These are phyloP conservation scores for Stachybotrys chlorohalonatus DNA, from an alignment of 2,329 filamentous ascomycete species.

Conservation along the genomic window DNA sequence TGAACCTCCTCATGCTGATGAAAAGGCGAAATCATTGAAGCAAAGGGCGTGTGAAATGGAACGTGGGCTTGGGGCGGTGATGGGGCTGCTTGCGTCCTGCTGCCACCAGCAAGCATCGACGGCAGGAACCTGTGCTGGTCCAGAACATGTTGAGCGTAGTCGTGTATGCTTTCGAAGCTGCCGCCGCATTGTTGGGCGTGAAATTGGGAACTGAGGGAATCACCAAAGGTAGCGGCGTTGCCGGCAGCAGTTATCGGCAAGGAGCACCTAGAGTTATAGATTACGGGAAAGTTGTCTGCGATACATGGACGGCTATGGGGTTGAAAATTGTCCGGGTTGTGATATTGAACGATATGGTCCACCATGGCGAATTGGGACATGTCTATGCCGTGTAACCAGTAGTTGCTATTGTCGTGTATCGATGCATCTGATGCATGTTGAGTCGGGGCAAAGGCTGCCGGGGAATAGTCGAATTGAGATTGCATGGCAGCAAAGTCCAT, in stretches of 20 bases:
- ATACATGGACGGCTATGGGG: constrained; percentile 13
- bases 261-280: constrained; percentile 15
- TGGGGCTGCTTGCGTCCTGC: neutral
- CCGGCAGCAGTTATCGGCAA: constrained; percentile 12
- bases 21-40: neutral
- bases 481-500: neutral
- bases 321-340: constrained; percentile 14
- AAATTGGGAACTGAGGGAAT: neutral
- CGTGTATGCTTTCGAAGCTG: constrained; percentile 13
- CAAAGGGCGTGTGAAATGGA: neutral
- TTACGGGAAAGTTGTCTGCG: constrained; percentile 15
- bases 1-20: neutral
- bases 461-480: neutral
- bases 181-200: constrained; percentile 17
- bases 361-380: constrained; percentile 10
- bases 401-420: neutral
- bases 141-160: constrained; percentile 19
- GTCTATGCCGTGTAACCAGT: neutral
- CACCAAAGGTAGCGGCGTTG: neutral
- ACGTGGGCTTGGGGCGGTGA: neutral
- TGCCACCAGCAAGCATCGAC: neutral
- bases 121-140: constrained; percentile 13
- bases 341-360: constrained; percentile 19
- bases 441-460: neutral
- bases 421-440: neutral